phyloP scores from a whole-genome alignment of 345 rosid genomes.

The Dovyalis caffra region DNA sequence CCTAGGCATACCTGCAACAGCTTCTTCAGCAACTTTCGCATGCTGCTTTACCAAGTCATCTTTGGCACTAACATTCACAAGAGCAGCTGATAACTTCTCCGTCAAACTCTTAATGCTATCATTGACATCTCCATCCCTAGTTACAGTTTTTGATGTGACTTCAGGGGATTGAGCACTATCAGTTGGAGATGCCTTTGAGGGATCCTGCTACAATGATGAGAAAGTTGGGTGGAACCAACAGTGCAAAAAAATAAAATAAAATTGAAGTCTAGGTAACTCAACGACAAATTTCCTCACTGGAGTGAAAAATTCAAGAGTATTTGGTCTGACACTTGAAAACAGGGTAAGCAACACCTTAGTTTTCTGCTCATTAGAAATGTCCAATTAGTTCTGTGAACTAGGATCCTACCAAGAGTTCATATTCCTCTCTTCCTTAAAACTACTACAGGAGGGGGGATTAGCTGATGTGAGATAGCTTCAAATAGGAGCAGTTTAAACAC shows the following conservation, averaged over 20 bases:
- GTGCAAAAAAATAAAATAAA: neutral
- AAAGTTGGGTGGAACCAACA: conserved; percentile 8
- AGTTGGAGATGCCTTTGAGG: conserved; percentile 51
- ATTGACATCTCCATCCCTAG: conserved; percentile 43
- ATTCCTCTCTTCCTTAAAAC: neutral
- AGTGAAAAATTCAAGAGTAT: neutral
- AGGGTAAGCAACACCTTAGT: neutral
- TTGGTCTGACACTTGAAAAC: neutral
- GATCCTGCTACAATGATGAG: conserved; percentile 46
- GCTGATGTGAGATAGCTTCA: neutral
- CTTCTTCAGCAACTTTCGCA: conserved; percentile 96
- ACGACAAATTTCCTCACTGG: neutral
- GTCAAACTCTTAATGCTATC: conserved; percentile 53
- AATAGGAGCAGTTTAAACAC: neutral
- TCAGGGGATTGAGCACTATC: conserved; percentile 49
- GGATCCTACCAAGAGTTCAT: neutral
- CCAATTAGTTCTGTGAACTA: neutral
- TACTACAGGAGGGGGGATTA: neutral
- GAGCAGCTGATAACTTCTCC: conserved; percentile 71
- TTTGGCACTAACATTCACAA: conserved; percentile 64
- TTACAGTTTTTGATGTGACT: conserved; percentile 42
- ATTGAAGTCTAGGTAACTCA: neutral
- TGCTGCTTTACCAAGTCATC: conserved; percentile 89
- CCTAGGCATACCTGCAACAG: conserved; percentile 61
- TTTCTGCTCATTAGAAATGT: neutral